Conservation (phyloP, 1,284 basidiomycete species). For the Ganoderma boninense region DNA sequence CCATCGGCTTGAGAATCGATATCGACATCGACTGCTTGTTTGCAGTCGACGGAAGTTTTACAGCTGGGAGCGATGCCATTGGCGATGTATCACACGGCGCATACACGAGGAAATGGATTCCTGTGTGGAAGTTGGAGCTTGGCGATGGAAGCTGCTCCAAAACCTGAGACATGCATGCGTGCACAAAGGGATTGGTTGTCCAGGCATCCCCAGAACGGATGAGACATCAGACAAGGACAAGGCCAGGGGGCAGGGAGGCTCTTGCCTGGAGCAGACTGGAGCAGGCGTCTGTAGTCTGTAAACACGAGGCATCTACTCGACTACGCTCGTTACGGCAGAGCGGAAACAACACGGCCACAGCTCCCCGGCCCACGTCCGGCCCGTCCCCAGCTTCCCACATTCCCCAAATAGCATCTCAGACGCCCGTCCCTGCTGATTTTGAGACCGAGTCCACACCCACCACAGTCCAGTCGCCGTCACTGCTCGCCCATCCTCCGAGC, state of each 20-base stretch:
- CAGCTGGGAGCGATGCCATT: background rate
- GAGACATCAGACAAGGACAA: background rate
- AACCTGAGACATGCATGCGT: background rate
- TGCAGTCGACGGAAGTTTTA: background rate
- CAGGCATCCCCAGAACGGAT: background rate
- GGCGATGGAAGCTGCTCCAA: background rate
- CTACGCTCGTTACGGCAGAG: background rate
- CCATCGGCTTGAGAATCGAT: conserved; percentile 9
- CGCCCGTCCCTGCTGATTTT: conserved; percentile 8
- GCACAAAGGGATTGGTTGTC: background rate
- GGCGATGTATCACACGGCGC: conserved; percentile 8
- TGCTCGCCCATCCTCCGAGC: background rate
- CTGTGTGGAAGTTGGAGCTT: background rate
- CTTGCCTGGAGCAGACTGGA: background rate
- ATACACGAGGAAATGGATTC: background rate
- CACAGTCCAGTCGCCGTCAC: background rate
- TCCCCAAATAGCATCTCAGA: conserved; percentile 3
- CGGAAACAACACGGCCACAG: too few species aligned
- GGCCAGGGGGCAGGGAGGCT: background rate
- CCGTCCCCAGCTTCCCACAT: background rate
- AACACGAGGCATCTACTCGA: background rate
- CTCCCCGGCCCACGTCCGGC: background rate
- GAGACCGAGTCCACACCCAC: background rate
- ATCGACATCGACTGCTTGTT: background rate
- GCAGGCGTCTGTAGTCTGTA: background rate